Evolutionary conservation across 108 stramenopile genomes (phyloP).

Genomic region (Ochromonas danica): DNA sequence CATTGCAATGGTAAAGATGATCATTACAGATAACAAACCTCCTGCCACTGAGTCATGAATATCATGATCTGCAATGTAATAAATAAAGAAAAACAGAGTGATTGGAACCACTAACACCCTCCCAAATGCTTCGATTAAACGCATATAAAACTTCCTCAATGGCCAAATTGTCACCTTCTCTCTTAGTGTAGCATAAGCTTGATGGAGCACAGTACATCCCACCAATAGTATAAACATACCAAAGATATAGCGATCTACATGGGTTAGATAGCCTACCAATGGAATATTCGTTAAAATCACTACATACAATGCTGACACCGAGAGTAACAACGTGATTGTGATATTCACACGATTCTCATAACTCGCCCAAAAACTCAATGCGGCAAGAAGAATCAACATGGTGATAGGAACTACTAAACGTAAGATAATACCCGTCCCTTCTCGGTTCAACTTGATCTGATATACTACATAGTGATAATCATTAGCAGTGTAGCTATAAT

Average conservation of each 20-base stretch:
- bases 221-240: slow-evolving; percentile 4
- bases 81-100: not conserved
- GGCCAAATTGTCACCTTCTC: slow-evolving; percentile 4
- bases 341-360: not conserved
- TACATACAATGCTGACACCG: slow-evolving; percentile 13
- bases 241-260: not conserved
- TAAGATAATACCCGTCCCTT: not conserved
- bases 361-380: not conserved
- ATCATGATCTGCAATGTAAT: not conserved
- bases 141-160: not conserved
- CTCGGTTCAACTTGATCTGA: not conserved
- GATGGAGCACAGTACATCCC: not conserved
- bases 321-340: slow-evolving; percentile 24
- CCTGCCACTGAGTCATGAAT: no score
- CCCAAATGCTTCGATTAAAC: not conserved
- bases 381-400: not conserved
- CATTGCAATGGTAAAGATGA: no score
- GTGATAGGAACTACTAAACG: slow-evolving; percentile 1
- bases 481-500: not conserved
- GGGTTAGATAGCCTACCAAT: slow-evolving; percentile 18
- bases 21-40: no score
- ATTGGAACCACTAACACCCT: not conserved
- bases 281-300: slow-evolving; percentile 22
- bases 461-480: not conserved
- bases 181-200: not conserved